Percentiles rank a stretch among this genome's conserved stretches.
Evolutionary conservation across 2,329 filamentous ascomycete species (phyloP).

Genomic region (Lachnellula occidentalis): DNA sequence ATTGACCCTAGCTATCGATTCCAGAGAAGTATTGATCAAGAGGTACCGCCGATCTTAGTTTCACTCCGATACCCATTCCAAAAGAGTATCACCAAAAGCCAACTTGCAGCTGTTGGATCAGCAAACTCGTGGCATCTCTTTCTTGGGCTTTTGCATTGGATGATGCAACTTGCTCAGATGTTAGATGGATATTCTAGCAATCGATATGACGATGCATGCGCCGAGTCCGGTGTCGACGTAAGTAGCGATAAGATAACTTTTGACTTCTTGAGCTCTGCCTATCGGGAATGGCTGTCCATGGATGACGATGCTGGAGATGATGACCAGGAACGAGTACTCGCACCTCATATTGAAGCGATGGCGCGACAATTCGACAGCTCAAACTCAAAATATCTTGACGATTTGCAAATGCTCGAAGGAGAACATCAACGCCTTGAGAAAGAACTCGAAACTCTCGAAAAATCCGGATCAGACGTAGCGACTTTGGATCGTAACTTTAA

Average conservation of each 20-base stretch:
- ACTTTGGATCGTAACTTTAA: conserved; percentile 85
- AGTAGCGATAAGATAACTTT: conserved; percentile 90
- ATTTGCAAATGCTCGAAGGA: conserved; percentile 78
- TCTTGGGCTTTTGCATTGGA: conserved; percentile 90
- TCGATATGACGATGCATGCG: conserved; percentile 83
- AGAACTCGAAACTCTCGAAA: conserved; percentile 86
- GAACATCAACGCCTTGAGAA: conserved; percentile 76
- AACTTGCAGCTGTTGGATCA: conserved; percentile 88
- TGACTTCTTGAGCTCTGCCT: conserved; percentile 82
- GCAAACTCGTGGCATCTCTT: conserved; percentile 93
- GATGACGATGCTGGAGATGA: conserved; percentile 84
- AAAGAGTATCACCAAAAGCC: conserved; percentile 92
- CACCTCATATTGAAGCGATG: conserved; percentile 84
- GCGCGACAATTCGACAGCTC: conserved; percentile 77
- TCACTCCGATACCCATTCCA: conserved; percentile 94
- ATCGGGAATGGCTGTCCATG: conserved; percentile 89
- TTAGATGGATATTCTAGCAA: conserved; percentile 75
- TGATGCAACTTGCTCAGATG: conserved; percentile 97
- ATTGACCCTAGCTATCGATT: conserved; percentile 94
- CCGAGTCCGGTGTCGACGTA: conserved; percentile 83
- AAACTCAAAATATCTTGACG: conserved; percentile 78
- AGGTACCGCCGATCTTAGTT: conserved; percentile 87
- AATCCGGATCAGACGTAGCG: conserved; percentile 75
- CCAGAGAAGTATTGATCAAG: conserved; percentile 89
- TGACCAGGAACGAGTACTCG: conserved; percentile 71